Percentiles rank a stretch among this genome's conserved stretches.
These are phyloP conservation scores for Nissolia schottii DNA, from an alignment of 306 rosid species.

Conservation along the genomic window DNA sequence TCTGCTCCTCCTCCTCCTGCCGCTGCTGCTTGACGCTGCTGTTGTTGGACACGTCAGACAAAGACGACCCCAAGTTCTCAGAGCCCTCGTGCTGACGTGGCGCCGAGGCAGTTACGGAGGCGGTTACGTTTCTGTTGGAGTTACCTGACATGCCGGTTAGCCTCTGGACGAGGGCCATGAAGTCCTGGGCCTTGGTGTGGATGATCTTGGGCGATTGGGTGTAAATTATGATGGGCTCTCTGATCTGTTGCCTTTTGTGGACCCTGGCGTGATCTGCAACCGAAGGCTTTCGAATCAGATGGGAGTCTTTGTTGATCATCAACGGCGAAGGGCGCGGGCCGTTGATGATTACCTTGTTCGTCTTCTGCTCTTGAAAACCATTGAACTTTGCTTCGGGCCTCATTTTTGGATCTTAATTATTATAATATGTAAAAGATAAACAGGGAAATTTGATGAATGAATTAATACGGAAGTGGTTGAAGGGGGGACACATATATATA, in stretches of 20 bases:
- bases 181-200: conserved; percentile 63
- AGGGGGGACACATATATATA: background rate
- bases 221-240: conserved; percentile 73
- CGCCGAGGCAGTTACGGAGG: background rate
- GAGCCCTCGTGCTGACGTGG: conserved; percentile 10
- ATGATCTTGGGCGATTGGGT: conserved; percentile 74
- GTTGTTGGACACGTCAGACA: conserved; percentile 22
- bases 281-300: conserved; percentile 38
- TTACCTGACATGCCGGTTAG: conserved; percentile 64
- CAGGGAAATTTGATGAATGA: background rate
- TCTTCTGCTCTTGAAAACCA: conserved; percentile 5
- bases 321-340: conserved; percentile 75
- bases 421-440: background rate
- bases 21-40: background rate
- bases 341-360: conserved; percentile 35
- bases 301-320: conserved; percentile 50
- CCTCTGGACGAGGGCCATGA: conserved; percentile 84
- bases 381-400: conserved; percentile 23
- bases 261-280: background rate
- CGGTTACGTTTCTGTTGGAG: background rate
- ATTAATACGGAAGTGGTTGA: background rate
- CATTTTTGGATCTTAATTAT: conserved; percentile 21
- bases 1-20: background rate
- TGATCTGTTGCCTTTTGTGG: conserved; percentile 29
- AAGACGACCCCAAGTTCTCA: conserved; percentile 28